These are phyloP conservation scores for Orbilia blumenaviensis DNA, from an alignment of 2,329 filamentous ascomycete genomes.

Conservation along the genomic window DNA sequence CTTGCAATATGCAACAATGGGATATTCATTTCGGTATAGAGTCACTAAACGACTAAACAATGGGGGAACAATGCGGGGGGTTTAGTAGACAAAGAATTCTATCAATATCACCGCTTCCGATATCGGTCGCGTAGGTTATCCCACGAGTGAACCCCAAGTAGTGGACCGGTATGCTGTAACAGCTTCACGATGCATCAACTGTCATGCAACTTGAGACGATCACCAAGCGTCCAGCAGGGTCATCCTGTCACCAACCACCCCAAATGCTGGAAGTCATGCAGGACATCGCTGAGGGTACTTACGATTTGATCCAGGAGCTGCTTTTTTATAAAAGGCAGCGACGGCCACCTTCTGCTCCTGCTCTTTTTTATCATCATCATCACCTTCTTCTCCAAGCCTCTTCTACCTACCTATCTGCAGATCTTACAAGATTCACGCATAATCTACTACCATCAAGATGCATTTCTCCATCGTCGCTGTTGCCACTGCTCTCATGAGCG, in stretches of 20 bases:
- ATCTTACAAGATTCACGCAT: background rate
- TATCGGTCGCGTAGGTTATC: constrained; percentile 25
- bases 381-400: background rate
- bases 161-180: background rate
- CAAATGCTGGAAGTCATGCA: background rate
- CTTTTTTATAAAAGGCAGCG: constrained; percentile 26
- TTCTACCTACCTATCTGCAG: background rate
- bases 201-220: constrained; percentile 17
- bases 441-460: constrained; percentile 21
- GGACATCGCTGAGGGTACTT: background rate
- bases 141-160: background rate
- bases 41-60: background rate
- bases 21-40: background rate
- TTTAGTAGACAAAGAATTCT: background rate
- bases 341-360: background rate
- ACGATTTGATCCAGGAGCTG: background rate
- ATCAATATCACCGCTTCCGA: constrained; percentile 32
- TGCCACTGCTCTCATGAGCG: constrained; percentile 19
- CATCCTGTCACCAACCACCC: constrained; percentile 14
- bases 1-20: no score
- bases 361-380: constrained; percentile 4
- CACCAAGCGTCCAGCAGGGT: background rate
- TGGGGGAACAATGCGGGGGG: constrained; percentile 5
- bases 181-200: background rate
- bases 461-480: constrained; percentile 33